Percentiles rank a stretch among this genome's conserved stretches.
Evolutionary conservation across 257 asterid species (phyloP).

Genomic region (Ehretia macrophylla): DNA sequence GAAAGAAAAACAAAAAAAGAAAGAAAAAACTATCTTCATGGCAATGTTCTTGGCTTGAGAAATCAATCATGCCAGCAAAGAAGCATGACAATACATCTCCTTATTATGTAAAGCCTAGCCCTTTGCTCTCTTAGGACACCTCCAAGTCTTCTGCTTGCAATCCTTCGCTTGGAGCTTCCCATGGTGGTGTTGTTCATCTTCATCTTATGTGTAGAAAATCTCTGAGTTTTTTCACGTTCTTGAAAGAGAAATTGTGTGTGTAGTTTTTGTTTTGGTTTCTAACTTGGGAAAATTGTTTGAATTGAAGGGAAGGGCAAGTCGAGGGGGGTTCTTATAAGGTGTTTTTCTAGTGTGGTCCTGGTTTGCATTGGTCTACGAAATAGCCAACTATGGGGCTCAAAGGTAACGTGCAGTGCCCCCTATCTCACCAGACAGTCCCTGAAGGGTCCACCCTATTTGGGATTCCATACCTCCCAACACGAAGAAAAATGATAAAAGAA

Average conservation of each 20-base stretch:
- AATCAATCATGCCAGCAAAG: conserved; percentile 66
- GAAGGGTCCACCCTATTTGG: too few relatives aligned
- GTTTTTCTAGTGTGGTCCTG: conserved; percentile 31
- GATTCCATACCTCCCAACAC: too few relatives aligned
- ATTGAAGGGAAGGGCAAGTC: background rate
- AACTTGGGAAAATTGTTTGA: background rate
- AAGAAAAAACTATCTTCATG: background rate
- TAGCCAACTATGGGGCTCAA: conserved; percentile 59
- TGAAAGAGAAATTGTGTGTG: background rate
- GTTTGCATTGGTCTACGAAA: conserved; percentile 49
- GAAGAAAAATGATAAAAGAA: too few relatives aligned
- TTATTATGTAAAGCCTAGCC: conserved; percentile 73
- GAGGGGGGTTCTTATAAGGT: conserved; percentile 36
- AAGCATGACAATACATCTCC: conserved; percentile 85
- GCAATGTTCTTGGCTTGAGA: background rate
- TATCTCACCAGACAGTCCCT: conserved; percentile 38
- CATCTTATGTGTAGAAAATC: conserved; percentile 24
- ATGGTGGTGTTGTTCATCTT: conserved; percentile 41
- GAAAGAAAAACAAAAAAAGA: background rate
- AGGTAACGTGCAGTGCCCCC: conserved; percentile 61
- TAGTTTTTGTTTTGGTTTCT: background rate
- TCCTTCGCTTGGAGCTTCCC: conserved; percentile 56
- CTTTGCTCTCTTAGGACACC: conserved; percentile 74
- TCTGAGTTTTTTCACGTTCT: background rate
- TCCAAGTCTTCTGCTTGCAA: conserved; percentile 75